These are phyloP conservation scores for Paecilomyces variotii DNA, from an alignment of 2,329 filamentous ascomycete species.

Conservation along the genomic window DNA sequence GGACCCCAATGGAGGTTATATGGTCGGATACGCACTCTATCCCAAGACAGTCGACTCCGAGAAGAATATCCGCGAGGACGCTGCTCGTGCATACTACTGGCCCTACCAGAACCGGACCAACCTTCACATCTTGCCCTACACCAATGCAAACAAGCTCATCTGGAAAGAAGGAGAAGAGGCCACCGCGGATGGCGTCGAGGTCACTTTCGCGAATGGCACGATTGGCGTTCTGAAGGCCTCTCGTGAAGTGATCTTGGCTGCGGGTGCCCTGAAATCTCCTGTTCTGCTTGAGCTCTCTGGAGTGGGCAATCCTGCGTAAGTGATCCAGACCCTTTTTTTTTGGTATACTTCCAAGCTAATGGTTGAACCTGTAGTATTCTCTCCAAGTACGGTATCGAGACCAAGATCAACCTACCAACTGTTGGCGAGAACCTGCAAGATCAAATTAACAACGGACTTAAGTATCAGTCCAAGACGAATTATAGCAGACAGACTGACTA, in stretches of 20 bases:
- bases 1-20: slow-evolving; percentile 36
- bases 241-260: slow-evolving; percentile 52
- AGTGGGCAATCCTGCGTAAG: slow-evolving; percentile 38
- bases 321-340: background rate
- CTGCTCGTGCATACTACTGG: slow-evolving; percentile 42
- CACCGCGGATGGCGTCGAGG: slow-evolving; percentile 21
- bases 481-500: slow-evolving; percentile 7
- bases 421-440: slow-evolving; percentile 46
- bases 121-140: slow-evolving; percentile 36
- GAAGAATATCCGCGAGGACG: slow-evolving; percentile 36
- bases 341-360: background rate
- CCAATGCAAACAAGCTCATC: slow-evolving; percentile 32
- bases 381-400: slow-evolving; percentile 14
- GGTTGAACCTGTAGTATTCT: slow-evolving; percentile 14
- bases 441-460: slow-evolving; percentile 23
- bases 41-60: slow-evolving; percentile 35
- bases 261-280: slow-evolving; percentile 50
- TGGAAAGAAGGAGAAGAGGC: slow-evolving; percentile 19
- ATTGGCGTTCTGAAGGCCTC: slow-evolving; percentile 21
- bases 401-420: slow-evolving; percentile 23
- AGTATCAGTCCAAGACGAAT: slow-evolving; percentile 2
- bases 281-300: slow-evolving; percentile 54
- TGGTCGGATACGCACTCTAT: slow-evolving; percentile 38
- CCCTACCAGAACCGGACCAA: slow-evolving; percentile 35
- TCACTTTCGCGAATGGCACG: slow-evolving; percentile 18